These are phyloP conservation scores for Stagonosporopsis tanaceti DNA, from an alignment of 2,329 filamentous ascomycete genomes.

Conservation along the genomic window DNA sequence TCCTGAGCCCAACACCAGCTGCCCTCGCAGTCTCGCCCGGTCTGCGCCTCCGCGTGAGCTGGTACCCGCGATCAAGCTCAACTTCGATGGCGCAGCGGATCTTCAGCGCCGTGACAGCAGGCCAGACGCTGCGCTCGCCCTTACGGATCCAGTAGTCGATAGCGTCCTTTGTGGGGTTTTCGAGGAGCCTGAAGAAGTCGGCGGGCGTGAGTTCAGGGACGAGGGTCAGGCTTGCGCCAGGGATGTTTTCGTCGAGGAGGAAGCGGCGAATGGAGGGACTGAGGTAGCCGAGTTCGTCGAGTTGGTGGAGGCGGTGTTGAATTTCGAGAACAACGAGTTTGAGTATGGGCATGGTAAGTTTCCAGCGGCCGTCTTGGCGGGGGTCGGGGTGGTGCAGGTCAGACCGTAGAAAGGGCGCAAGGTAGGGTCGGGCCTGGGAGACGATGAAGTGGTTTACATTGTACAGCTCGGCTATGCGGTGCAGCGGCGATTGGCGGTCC, in stretches of 20 bases:
- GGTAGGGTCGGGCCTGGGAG: slow-evolving; percentile 87
- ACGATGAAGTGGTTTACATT: slow-evolving; percentile 97
- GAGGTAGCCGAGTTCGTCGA: slow-evolving; percentile 78
- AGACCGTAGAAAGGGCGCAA: slow-evolving; percentile 83
- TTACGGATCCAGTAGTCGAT: slow-evolving; percentile 85
- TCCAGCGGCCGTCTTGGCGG: slow-evolving; percentile 65
- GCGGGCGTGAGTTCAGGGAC: slow-evolving; percentile 77
- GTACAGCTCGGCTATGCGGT: slow-evolving; percentile 81
- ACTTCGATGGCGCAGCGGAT: slow-evolving; percentile 86
- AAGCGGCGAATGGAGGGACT: slow-evolving; percentile 76
- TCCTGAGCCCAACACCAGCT: slow-evolving; percentile 21
- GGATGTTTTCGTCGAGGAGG: slow-evolving; percentile 82
- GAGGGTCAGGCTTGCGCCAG: slow-evolving; percentile 78
- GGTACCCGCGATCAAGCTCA: slow-evolving; percentile 85
- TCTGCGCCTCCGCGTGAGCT: slow-evolving; percentile 70
- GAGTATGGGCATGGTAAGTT: slow-evolving; percentile 64
- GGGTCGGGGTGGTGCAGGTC: slow-evolving; percentile 78
- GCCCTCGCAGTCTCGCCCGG: slow-evolving; percentile 46
- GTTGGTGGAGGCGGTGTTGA: slow-evolving; percentile 79
- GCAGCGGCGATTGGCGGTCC: slow-evolving; percentile 72
- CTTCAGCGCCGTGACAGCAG: slow-evolving; percentile 80
- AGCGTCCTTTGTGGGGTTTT: slow-evolving; percentile 78
- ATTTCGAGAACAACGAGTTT: slow-evolving; percentile 78
- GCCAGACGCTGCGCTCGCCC: slow-evolving; percentile 91
- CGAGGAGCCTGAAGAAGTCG: slow-evolving; percentile 82